These are phyloP conservation scores for Vigna radiata DNA, from an alignment of 306 rosid species.

Conservation along the genomic window DNA sequence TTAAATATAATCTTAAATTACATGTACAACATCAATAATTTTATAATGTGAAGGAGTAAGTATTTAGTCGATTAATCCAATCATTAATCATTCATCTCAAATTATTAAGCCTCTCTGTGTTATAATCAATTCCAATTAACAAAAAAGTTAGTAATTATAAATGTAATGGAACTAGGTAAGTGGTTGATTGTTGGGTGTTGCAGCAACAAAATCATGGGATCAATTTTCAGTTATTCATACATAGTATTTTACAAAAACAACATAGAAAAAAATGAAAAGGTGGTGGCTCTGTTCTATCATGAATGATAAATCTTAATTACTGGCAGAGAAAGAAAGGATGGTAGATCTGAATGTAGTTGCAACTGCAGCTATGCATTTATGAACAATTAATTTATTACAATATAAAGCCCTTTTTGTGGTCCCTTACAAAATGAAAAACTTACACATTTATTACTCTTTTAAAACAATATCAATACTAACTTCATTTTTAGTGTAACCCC, in stretches of 20 bases:
- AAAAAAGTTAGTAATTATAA: neutral
- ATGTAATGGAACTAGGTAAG: constrained; percentile 22
- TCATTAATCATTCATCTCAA: neutral
- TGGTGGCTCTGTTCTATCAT: constrained; percentile 19
- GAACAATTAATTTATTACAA: constrained; percentile 13
- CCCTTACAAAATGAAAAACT: neutral
- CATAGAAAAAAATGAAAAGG: neutral
- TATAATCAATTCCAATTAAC: neutral
- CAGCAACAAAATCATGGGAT: constrained; percentile 45
- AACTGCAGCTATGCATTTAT: constrained; percentile 41
- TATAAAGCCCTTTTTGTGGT: constrained; percentile 23
- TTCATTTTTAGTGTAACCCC: neutral
- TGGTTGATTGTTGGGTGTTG: constrained; percentile 48
- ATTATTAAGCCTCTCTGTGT: constrained; percentile 16
- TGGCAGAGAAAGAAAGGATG: constrained; percentile 22
- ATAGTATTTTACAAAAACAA: constrained; percentile 3
- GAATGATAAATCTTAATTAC: constrained; percentile 39
- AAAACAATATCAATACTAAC: neutral
- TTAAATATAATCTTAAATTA: too few relatives aligned
- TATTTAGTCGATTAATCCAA: neutral
- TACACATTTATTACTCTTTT: neutral
- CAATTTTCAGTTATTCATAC: constrained; percentile 12
- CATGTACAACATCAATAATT: too few relatives aligned
- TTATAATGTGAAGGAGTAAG: neutral
- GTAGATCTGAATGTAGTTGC: constrained; percentile 41